Conservation (phyloP, 2,329 filamentous ascomycete genomes). For the Claviceps maximensis region DNA sequence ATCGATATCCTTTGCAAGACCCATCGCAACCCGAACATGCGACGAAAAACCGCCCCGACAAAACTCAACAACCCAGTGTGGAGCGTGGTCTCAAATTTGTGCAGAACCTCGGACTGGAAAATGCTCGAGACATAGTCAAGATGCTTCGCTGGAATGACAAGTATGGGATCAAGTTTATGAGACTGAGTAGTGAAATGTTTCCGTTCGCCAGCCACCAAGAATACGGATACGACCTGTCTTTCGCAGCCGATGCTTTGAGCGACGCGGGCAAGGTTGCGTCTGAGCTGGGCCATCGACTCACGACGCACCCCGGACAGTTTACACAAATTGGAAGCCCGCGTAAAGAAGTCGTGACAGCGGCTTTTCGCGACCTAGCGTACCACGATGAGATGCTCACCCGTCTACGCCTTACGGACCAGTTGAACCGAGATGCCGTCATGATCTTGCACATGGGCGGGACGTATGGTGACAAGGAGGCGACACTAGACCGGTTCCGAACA, state of each 20-base stretch:
- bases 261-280: constrained; percentile 66
- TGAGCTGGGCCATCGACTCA: constrained; percentile 70
- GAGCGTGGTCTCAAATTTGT: constrained; percentile 60
- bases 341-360: constrained; percentile 59
- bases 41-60: constrained; percentile 78
- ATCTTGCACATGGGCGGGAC: constrained; percentile 86
- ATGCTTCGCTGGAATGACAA: constrained; percentile 87
- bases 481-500: constrained; percentile 61
- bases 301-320: constrained; percentile 84
- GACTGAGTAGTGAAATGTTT: constrained; percentile 92
- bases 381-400: constrained; percentile 75
- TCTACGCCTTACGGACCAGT: constrained; percentile 62
- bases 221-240: constrained; percentile 75
- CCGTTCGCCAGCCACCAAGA: constrained; percentile 83
- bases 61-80: constrained; percentile 50
- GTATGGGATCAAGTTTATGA: constrained; percentile 84
- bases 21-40: constrained; percentile 64
- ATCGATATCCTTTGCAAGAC: constrained; percentile 68
- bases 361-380: constrained; percentile 73
- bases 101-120: constrained; percentile 64
- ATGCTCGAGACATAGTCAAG: constrained; percentile 70
- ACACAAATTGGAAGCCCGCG: constrained; percentile 83
- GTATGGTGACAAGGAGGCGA: constrained; percentile 75
- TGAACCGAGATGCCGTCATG: constrained; percentile 80
- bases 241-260: constrained; percentile 64